A percentile compares a stretch with the other conserved stretches of the same genome.
These are phyloP conservation scores for Clarireedia paspali DNA, from an alignment of 2,329 filamentous ascomycete genomes.

Conservation along the genomic window DNA sequence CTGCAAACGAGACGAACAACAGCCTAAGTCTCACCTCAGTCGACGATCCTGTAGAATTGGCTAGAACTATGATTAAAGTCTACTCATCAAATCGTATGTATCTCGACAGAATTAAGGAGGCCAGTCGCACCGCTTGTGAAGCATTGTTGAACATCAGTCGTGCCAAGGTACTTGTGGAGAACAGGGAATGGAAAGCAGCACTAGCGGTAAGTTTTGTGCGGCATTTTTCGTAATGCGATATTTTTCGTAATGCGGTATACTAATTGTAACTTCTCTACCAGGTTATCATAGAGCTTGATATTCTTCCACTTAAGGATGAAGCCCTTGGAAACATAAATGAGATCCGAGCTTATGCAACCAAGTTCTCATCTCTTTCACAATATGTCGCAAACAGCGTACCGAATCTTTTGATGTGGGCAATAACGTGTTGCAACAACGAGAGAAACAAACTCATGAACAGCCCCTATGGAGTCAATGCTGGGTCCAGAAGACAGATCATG, in stretches of 20 bases:
- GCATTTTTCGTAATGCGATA: slow-evolving; percentile 5
- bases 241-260: slow-evolving; percentile 9
- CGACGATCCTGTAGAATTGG: slow-evolving; percentile 58
- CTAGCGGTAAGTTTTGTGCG: slow-evolving; percentile 52
- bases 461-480: slow-evolving; percentile 67
- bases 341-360: slow-evolving; percentile 73
- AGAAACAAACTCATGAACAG: slow-evolving; percentile 62
- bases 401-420: slow-evolving; percentile 88
- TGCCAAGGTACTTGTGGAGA: slow-evolving; percentile 51
- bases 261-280: slow-evolving; percentile 31
- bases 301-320: slow-evolving; percentile 61
- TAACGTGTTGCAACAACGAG: slow-evolving; percentile 76
- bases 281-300: slow-evolving; percentile 66
- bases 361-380: slow-evolving; percentile 70
- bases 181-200: slow-evolving; percentile 50
- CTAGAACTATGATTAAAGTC: slow-evolving; percentile 52
- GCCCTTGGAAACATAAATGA: slow-evolving; percentile 66
- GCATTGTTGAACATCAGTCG: slow-evolving; percentile 53
- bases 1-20: slow-evolving; percentile 22
- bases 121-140: slow-evolving; percentile 50
- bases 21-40: slow-evolving; percentile 57
- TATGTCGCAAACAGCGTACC: slow-evolving; percentile 85
- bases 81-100: slow-evolving; percentile 56
- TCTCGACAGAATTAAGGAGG: slow-evolving; percentile 48
- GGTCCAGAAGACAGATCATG: slow-evolving; percentile 54